These are phyloP conservation scores for Hemisphaericaspora subhashii DNA, from an alignment of 1,139 yeast species.

Conservation along the genomic window DNA sequence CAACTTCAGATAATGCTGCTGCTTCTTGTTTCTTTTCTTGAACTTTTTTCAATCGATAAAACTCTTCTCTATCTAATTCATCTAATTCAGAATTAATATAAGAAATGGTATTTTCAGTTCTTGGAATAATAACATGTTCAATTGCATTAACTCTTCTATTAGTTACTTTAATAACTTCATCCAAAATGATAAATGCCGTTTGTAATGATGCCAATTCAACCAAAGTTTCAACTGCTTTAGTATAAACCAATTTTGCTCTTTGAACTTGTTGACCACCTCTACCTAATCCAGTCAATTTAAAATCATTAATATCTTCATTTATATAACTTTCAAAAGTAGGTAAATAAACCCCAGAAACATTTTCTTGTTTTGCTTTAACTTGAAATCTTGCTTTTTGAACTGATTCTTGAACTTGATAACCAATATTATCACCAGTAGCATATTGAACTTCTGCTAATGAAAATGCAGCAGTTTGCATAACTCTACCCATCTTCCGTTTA, in stretches of 20 bases:
- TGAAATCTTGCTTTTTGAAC: constrained; percentile 89
- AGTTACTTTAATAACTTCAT: constrained; percentile 96
- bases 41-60: constrained; percentile 92
- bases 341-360: constrained; percentile 91
- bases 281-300: constrained; percentile 94
- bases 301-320: constrained; percentile 84
- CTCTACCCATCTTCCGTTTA: constrained; percentile 95
- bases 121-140: constrained; percentile 96
- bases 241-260: constrained; percentile 87
- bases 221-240: constrained; percentile 92
- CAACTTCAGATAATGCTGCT: constrained; percentile 62
- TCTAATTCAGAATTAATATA: constrained; percentile 94
- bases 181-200: constrained; percentile 93
- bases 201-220: constrained; percentile 93
- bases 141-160: constrained; percentile 98
- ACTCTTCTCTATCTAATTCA: constrained; percentile 97
- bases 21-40: constrained; percentile 93
- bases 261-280: constrained; percentile 99
- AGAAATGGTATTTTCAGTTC: constrained; percentile 93
- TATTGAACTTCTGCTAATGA: constrained; percentile 96
- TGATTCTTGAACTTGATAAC: constrained; percentile 92
- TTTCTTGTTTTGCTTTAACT: constrained; percentile 90
- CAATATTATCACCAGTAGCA: constrained; percentile 94
- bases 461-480: constrained; percentile 97
- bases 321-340: constrained; percentile 89